Conservation (phyloP, 345 rosid genomes). For the Citropsis articulata region DNA sequence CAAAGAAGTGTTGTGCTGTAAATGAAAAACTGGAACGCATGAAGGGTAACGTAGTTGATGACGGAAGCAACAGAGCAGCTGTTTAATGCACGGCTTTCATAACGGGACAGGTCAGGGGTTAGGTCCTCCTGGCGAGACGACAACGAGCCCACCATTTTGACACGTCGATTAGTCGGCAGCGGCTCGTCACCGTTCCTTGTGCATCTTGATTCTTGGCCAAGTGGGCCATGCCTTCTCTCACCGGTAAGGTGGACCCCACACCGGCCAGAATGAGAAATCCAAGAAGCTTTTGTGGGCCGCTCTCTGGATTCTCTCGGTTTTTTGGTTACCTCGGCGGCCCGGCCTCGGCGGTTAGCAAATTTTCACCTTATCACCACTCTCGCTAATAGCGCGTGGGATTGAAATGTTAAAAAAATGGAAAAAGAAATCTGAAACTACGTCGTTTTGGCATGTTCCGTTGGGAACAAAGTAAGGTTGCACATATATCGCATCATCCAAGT, state of each 20-base stretch:
- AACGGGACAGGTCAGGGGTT: not conserved
- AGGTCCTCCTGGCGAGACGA: constrained; percentile 21
- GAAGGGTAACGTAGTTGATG: not conserved
- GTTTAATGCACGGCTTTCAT: not conserved
- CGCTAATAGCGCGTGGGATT: not conserved
- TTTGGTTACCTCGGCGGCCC: rapidly evolving
- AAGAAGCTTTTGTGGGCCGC: not conserved
- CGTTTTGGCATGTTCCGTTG: not conserved
- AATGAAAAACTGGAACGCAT: not conserved
- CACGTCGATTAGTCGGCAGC: constrained; percentile 38
- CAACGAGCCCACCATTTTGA: not conserved
- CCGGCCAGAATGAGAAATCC: not conserved
- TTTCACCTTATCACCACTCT: not conserved
- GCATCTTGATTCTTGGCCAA: constrained; percentile 4
- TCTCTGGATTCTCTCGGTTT: not conserved
- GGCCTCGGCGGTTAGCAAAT: not conserved
- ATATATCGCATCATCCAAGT: not conserved
- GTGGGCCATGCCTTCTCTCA: not conserved
- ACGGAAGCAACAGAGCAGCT: not conserved
- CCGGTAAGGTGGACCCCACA: not conserved
- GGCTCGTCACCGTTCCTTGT: constrained; percentile 54
- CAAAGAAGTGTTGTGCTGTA: not conserved
- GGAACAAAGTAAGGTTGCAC: not conserved
- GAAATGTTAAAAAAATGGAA: not conserved
- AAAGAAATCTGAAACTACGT: not conserved